Evolutionary conservation across 2,329 filamentous ascomycete species (phyloP).

Genomic region (Rhinocladiella similis): DNA sequence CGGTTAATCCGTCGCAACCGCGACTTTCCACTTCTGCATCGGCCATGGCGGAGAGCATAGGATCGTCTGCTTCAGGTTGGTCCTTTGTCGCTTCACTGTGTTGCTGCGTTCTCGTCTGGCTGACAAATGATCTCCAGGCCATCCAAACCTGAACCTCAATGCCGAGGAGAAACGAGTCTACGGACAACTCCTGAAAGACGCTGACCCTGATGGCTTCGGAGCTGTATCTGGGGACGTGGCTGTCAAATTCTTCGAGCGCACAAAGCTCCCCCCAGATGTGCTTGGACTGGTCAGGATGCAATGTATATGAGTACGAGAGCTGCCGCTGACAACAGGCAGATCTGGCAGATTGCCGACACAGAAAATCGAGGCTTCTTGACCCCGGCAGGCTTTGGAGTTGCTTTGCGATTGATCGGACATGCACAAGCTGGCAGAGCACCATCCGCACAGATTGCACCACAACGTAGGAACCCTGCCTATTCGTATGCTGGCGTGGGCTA

Average conservation of each 20-base stretch:
- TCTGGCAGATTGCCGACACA: conserved; percentile 98
- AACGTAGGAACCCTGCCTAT: conserved; percentile 50
- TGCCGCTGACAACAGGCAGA: conserved; percentile 55
- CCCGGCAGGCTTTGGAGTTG: conserved; percentile 88
- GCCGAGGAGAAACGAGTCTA: conserved; percentile 92
- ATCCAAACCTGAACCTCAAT: conserved; percentile 77
- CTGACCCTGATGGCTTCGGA: conserved; percentile 86
- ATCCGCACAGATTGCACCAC: conserved; percentile 75
- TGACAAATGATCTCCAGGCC: conserved; percentile 31
- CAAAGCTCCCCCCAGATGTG: conserved; percentile 78
- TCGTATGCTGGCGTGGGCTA: conserved; percentile 2
- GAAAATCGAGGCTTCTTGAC: conserved; percentile 95
- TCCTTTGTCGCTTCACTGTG: background rate
- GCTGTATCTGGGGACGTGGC: conserved; percentile 95
- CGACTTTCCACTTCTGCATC: conserved; percentile 1
- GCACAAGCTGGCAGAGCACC: conserved; percentile 86
- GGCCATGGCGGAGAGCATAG: conserved; percentile 28
- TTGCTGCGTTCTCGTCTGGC: background rate
- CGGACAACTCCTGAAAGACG: conserved; percentile 87
- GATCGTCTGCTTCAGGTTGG: conserved; percentile 28
- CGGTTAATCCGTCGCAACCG: conserved; percentile 7
- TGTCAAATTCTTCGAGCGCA: conserved; percentile 98
- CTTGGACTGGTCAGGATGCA: conserved; percentile 72
- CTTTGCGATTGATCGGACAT: conserved; percentile 91
- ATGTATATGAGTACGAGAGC: background rate